Base-by-base conservation (phyloP, 768 basidiomycete species). In the Dioszegia crocea region DNA sequence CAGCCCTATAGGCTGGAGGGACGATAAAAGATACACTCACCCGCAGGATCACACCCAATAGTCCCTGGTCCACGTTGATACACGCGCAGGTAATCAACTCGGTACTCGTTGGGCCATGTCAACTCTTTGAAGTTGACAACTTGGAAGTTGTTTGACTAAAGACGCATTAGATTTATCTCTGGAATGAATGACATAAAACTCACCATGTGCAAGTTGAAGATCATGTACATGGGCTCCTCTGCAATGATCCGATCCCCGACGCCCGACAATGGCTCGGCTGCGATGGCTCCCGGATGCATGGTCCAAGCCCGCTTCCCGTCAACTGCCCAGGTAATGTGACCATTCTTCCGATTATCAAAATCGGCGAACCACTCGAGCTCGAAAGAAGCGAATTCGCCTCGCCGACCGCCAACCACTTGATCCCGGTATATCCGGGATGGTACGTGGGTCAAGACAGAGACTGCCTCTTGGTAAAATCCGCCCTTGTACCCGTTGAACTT, bases 61-160 rank as follows among this genome's bases (percentile, higher is more conserved):
- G 89, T 89, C 56, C 65, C 66, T 3, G 27, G 47, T 11, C 54
- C 29, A 31, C 84, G 84, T 73, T 96, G 93, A 76, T 93, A 97
- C 11, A 96, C 87, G 24, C 92, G 84, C 50, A 94, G 83, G 78
- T 86, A 96, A 73, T 94, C 89, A 33, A 94, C 80, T 48, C 79
- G 80, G 85, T 93, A 85, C 66, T 85, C 82, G 0, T 84, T 82
- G 8, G 91, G 91, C 78, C 89, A 91, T 16, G 77, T 79, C 19
- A 94, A 79, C 59, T 86, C 80, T 16, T 82, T 76, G 48, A 89
- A 80, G 77, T 96, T 86, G 49, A 92, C 84, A 3, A 70, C 57
- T 17, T 84, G 85, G 70, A 94, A 94, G 74, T 87, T 88, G 62
- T 73, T 70, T 11, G 67, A 68, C 64, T 67, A 33, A 2, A 31